Base-by-base conservation (phyloP, 2,329 filamentous ascomycete genomes). In the Tolypocladium pustulatum region DNA sequence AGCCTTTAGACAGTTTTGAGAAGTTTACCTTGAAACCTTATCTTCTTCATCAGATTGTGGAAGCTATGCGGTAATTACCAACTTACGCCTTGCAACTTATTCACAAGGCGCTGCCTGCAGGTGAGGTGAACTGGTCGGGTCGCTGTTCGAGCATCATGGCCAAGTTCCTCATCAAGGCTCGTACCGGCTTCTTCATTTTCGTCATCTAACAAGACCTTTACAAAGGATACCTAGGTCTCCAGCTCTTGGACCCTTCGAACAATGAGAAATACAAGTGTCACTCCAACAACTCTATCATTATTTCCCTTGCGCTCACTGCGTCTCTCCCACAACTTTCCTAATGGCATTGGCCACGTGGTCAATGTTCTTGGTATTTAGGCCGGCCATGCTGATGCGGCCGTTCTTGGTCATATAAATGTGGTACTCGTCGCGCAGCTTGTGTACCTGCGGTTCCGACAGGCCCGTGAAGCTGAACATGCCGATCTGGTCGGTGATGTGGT, bases 391-490 rank as follows among this genome's bases (percentile, higher is more conserved):
- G 75, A 97, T 96, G 55, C 94, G 88, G 27, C 94, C 94, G 70
- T 99, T 99, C 84, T 97, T 97, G 65, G 93, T 97, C 84, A 93
- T 92, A 77, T 94, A 94, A 57, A 94, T 81, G 72, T 94, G 90
- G 60, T 80, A 83, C 56, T 89, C 83, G 61, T 84, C 79, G 57
- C 87, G 81, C 61, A 94, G 76, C 75, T 84, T 85, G 65, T 82
- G 66, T 9, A 93, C 90, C 71, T 94, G 90, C 62, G 82, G 71
- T 76, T 91, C 88, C 15, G 73, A 82, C 71, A 95, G 75, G 15
- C 90, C 90, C 0, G 90, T 95, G 73, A 96, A 99, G 73, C 88
- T 93, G 78, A 99, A 99, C 94, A 99, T 99, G 77, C 94, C 94
- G 71, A 99, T 99, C 81, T 99, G 94, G 68, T 95, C 90, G 20